Evolutionary conservation across 306 rosid species (phyloP), one percentile per base, ranked within the genome.

Genomic region (Medicago arabica): DNA sequence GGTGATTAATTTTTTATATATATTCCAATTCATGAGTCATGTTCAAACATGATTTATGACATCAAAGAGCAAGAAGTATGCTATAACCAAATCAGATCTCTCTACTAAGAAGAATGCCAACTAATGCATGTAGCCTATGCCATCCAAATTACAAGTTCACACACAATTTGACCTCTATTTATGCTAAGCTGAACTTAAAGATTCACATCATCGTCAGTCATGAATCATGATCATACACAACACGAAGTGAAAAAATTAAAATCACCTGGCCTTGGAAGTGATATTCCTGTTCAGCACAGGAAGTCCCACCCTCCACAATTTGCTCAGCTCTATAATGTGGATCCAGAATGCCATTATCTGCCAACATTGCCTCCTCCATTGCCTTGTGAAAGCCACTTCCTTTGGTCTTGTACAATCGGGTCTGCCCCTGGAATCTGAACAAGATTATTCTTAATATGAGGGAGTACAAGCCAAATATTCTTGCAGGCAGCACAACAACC

Each of bases 291-390:
- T 78, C 90, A 69, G 75, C 80, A 80, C 16, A 31, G 57, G 86
- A 85, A 73, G 69, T 81, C 4, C 72, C 46, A 46, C 75, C 84
- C 75, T 84, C 89, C 60, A 69, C 59, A 36, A 50, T 69, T 78
- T 80, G 78, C 62, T 39, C 72, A 73, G 78, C 71, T 46, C 75
- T 74, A 55, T 71, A 71, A 62, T 85, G 69, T 12, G 89, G 9
- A 54, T 87, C 85, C 44, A 87, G 47, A 63, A 88, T 61, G 59
- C 93, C 98, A 67, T 90, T 84, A 66, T 90, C 97, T 6, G 87
- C 97, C 74, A 94, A 72, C 80, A 90, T 53, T 2, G 97, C 98
- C 86, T 94, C 98, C 83, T 94, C 98, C 28, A 94, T 64, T 49
- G 98, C 98, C 87, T 71, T 68, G 28, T 85, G 91, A 83, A 94